Evolutionary conservation across 2,329 filamentous ascomycete species (phyloP), one percentile per base, ranked within the genome.

Genomic region (Aureobasidium subglaciale): DNA sequence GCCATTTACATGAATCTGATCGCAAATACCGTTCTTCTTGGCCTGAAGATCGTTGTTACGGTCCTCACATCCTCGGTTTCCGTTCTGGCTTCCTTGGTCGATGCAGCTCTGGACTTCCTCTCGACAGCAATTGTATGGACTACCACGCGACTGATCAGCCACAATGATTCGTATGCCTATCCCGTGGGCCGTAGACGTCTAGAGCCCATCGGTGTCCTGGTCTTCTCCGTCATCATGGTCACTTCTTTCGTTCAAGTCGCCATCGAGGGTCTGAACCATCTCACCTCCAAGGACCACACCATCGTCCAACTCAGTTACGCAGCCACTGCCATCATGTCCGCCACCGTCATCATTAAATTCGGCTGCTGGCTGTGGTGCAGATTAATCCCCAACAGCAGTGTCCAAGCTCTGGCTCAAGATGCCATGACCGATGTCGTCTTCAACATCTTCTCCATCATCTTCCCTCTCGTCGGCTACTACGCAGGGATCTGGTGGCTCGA

Each of bases 331-430:
- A 92, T 95, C 68, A 95, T 96, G 90, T 72, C 85, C 5, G 76
- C 80, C 35, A 95, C 90, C 0, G 87, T 95, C 35, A 70, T 91
- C 40, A 85, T 95, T 70, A 95, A 95, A 69, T 83, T 87, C 18
- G 72, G 82, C 9, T 91, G 87, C 71, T 96, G 88, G 88, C 66
- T 95, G 35, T 95, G 88, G 87, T 95, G 88, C 68, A 86, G 90
- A 6, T 70, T 93, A 30, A 87, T 95, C 61, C 88, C 83, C 62
- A 95, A 95, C 68, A 90, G 87, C 2, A 89, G 85, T 59, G 90
- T 95, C 4, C 88, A 91, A 67, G 89, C 90, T 1, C 74, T 95
- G 62, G 82, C 82, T 0, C 81, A 85, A 62, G 82, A 85, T 60
- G 82, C 82, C 11, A 76, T 82, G 70, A 78, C 88, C 0, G 88